Conservation (phyloP, 768 basidiomycete species). For the Daedaleopsis sinensis region DNA sequence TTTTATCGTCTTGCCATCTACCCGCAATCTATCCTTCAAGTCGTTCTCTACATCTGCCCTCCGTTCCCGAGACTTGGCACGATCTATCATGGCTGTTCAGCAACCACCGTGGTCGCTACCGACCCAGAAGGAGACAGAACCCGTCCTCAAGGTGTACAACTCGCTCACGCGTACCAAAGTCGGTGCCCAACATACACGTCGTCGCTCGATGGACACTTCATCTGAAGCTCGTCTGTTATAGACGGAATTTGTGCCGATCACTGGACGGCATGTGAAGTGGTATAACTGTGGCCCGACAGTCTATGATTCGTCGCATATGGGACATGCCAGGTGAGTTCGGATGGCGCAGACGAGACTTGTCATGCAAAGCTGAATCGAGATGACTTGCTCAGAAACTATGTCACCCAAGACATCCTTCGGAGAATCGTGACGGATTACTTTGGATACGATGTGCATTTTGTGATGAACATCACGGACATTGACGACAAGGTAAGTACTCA, state of each 20-base stretch:
- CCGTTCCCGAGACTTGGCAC: not conserved
- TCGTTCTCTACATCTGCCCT: conserved; percentile 1
- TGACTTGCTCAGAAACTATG: conserved; percentile 75
- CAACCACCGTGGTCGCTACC: conserved; percentile 61
- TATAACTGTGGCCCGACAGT: conserved; percentile 99
- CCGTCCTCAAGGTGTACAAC: conserved; percentile 85
- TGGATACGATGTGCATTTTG: conserved; percentile 96
- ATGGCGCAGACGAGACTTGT: not conserved
- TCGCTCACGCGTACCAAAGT: conserved; percentile 93
- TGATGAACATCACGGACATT: conserved; percentile 99
- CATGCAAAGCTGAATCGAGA: not conserved
- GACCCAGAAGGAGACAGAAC: conserved; percentile 51
- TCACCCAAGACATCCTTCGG: conserved; percentile 90
- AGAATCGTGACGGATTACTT: conserved; percentile 95
- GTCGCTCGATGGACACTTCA: conserved; percentile 10
- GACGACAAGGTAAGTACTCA: conserved; percentile 84
- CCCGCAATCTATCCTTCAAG: not conserved
- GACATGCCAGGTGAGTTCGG: conserved; percentile 84
- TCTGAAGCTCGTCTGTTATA: conserved; percentile 34
- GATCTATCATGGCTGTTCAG: conserved; percentile 52
- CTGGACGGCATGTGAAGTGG: conserved; percentile 87
- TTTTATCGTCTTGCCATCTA: not conserved
- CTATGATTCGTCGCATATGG: conserved; percentile 98
- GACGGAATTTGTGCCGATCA: conserved; percentile 75
- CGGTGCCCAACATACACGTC: conserved; percentile 7